phyloP scores from a whole-genome alignment of 2,329 filamentous ascomycete species.

The Claviceps pazoutovae region DNA sequence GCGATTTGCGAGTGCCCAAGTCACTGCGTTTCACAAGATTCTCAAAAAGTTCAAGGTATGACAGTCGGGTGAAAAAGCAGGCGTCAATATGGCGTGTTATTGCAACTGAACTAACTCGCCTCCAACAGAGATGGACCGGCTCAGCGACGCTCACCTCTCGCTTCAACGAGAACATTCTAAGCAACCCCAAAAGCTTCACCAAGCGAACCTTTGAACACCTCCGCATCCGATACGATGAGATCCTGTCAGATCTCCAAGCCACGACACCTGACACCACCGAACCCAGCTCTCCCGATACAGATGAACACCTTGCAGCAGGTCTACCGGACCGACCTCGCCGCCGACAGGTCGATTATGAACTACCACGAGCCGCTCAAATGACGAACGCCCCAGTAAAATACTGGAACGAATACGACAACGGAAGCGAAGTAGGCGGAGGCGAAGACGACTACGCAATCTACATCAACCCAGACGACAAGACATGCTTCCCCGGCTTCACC shows the following conservation, averaged over 20 bases:
- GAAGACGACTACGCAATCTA: slow-evolving; percentile 59
- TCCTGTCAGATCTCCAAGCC: slow-evolving; percentile 32
- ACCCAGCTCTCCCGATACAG: slow-evolving; percentile 24
- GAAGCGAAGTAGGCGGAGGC: slow-evolving; percentile 50
- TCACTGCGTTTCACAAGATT: slow-evolving; percentile 67
- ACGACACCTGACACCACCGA: slow-evolving; percentile 27
- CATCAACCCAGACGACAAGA: slow-evolving; percentile 52
- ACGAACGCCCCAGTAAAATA: slow-evolving; percentile 33
- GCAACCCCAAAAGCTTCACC: slow-evolving; percentile 57
- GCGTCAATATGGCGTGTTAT: neutral
- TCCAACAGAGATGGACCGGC: slow-evolving; percentile 60
- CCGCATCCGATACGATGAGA: slow-evolving; percentile 34
- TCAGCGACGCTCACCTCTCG: slow-evolving; percentile 49
- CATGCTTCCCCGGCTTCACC: slow-evolving; percentile 48
- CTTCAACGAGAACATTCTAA: slow-evolving; percentile 53
- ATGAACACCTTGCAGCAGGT: slow-evolving; percentile 11
- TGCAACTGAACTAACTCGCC: neutral
- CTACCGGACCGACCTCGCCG: slow-evolving; percentile 1
- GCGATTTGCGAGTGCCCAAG: slow-evolving; percentile 60
- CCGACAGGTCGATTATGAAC: slow-evolving; percentile 15
- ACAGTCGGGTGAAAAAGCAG: neutral
- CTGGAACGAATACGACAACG: slow-evolving; percentile 82
- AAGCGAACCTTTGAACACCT: slow-evolving; percentile 47
- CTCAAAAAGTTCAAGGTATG: slow-evolving; percentile 67
- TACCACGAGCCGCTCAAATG: slow-evolving; percentile 16